Evolutionary conservation across 148 eudicot genomes (phyloP).

Genomic region (Dianthus caryophyllus): DNA sequence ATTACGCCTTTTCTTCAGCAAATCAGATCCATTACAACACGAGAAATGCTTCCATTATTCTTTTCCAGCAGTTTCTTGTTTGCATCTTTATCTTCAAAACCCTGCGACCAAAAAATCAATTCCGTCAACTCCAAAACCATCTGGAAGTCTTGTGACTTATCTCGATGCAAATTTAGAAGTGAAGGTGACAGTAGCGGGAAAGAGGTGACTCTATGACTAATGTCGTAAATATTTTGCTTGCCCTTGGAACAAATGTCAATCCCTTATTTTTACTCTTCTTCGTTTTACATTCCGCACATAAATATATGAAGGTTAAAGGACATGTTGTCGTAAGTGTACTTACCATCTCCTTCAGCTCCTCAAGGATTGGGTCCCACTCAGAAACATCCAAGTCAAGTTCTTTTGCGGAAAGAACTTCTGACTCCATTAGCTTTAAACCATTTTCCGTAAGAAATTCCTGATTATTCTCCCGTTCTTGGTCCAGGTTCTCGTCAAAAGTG

Average conservation of each 20-base stretch:
- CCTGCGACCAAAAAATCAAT: constrained; percentile 32
- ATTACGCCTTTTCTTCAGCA: constrained; percentile 39
- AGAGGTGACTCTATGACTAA: no score
- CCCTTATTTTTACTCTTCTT: no score
- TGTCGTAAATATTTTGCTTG: no score
- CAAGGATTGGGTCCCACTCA: constrained; percentile 72
- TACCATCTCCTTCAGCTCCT: constrained; percentile 86
- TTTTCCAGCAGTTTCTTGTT: constrained; percentile 72
- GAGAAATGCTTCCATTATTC: constrained; percentile 82
- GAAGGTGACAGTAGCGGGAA: no score
- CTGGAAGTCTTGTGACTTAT: no score
- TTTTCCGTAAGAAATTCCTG: constrained; percentile 48
- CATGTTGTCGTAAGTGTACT: constrained; percentile 10
- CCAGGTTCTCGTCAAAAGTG: constrained; percentile 3
- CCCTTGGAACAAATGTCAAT: no score
- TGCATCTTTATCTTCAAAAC: constrained; percentile 50
- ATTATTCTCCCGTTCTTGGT: constrained; percentile 30
- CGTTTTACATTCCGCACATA: no score
- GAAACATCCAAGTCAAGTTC: constrained; percentile 46
- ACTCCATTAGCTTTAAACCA: constrained; percentile 53
- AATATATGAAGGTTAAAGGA: background rate
- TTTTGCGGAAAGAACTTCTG: constrained; percentile 50
- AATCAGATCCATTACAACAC: constrained; percentile 86
- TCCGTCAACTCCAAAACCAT: background rate
- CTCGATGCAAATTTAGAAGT: no score